phyloP scores from a whole-genome alignment of 169 alveolate genomes.

The Plasmodium falciparum region DNA sequence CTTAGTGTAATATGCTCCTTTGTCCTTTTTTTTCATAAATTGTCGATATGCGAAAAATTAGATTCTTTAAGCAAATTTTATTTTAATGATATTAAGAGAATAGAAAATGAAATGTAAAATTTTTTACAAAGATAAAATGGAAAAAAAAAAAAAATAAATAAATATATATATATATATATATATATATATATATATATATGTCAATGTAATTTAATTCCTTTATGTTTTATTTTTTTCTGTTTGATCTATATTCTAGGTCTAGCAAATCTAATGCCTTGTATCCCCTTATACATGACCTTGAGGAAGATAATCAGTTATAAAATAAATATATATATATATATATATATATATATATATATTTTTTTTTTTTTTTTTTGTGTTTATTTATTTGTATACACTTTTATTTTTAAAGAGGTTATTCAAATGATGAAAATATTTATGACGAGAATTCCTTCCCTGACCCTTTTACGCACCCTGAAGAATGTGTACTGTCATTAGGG shows the following conservation, averaged over 20 bases:
- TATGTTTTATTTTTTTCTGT: not conserved
- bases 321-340: conserved; percentile 13
- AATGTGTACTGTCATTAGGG: conserved; percentile 74
- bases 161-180: not conserved
- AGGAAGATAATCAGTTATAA: conserved; percentile 44
- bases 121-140: not conserved
- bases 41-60: conserved; percentile 13
- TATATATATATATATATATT: not conserved
- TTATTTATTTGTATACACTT: not conserved
- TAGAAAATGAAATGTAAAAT: conserved; percentile 11
- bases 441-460: conserved; percentile 57
- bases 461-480: conserved; percentile 71
- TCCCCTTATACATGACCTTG: conserved; percentile 64
- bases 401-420: conserved; percentile 1
- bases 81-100: conserved; percentile 21
- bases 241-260: conserved; percentile 2
- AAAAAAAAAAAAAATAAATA: not conserved
- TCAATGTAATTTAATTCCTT: not conserved
- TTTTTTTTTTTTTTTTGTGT: not conserved
- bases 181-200: too few relatives aligned
- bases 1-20: conserved; percentile 4
- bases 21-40: conserved; percentile 17
- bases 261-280: conserved; percentile 14
- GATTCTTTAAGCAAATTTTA: conserved; percentile 21
- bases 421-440: conserved; percentile 17